Conservation (phyloP, 805 yeast genomes). For the Kockiozyma suomiensis region DNA sequence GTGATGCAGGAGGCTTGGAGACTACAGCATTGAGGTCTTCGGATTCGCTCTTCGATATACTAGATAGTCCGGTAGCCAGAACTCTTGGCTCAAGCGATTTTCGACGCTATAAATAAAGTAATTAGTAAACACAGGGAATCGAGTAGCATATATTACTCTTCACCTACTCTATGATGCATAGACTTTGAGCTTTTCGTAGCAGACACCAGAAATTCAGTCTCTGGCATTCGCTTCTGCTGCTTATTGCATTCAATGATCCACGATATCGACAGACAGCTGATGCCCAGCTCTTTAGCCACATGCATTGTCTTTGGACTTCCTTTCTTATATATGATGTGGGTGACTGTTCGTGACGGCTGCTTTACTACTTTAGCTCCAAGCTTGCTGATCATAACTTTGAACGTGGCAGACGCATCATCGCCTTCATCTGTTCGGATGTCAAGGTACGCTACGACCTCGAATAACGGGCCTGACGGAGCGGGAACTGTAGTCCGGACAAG, state of each 20-base stretch:
- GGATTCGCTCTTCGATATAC: not conserved
- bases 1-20: not conserved
- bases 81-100: conserved; percentile 19
- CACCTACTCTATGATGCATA: conserved; percentile 9
- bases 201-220: conserved; percentile 8
- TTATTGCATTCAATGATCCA: conserved; percentile 30
- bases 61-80: not conserved
- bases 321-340: conserved; percentile 34
- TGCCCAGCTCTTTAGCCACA: conserved; percentile 14
- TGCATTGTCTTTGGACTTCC: conserved; percentile 30
- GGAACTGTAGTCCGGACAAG: too few species aligned
- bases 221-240: conserved; percentile 4
- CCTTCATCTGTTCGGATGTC: conserved; percentile 31
- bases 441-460: conserved; percentile 26
- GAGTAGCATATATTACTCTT: too few species aligned
- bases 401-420: conserved; percentile 32
- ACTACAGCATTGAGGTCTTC: not conserved
- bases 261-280: conserved; percentile 22
- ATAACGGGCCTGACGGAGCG: conserved; percentile 9
- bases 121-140: not conserved
- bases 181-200: not conserved
- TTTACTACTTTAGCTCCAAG: conserved; percentile 32
- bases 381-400: conserved; percentile 14
- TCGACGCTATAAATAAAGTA: conserved; percentile 3
- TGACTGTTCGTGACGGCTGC: conserved; percentile 16